Evolutionary conservation across 345 rosid species (phyloP).

Genomic region (Brassica carinata): DNA sequence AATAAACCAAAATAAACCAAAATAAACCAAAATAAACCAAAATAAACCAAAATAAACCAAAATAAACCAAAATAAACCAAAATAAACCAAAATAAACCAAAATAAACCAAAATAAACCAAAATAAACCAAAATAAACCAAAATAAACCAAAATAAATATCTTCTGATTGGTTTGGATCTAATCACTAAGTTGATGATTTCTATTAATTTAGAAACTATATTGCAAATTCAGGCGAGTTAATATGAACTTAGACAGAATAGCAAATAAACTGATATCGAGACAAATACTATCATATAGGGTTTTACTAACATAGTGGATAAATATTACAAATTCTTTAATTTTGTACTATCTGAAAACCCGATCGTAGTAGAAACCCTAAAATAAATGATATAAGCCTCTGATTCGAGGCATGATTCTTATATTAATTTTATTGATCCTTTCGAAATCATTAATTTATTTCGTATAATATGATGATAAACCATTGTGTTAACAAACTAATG

Average conservation of each 20-base stretch:
- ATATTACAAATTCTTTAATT: too few species aligned
- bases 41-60: too few species aligned
- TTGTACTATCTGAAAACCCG: neutral
- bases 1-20: too few species aligned
- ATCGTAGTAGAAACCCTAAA: neutral
- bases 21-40: too few species aligned
- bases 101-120: too few species aligned
- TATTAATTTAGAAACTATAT: too few species aligned
- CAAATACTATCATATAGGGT: too few species aligned
- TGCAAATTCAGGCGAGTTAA: neutral
- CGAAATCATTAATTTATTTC: neutral
- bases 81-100: too few species aligned
- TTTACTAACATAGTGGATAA: neutral
- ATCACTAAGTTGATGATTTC: neutral
- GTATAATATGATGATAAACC: neutral
- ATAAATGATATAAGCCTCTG: neutral
- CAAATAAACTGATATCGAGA: too few species aligned
- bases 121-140: too few species aligned
- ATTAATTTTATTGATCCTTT: neutral
- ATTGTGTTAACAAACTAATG: neutral
- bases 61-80: too few species aligned
- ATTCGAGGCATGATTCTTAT: neutral
- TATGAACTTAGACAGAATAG: neutral
- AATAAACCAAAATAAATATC: too few species aligned
- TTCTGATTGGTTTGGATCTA: neutral